Conservation (phyloP, 2,329 filamentous ascomycete genomes). For the Exophiala sp. region DNA sequence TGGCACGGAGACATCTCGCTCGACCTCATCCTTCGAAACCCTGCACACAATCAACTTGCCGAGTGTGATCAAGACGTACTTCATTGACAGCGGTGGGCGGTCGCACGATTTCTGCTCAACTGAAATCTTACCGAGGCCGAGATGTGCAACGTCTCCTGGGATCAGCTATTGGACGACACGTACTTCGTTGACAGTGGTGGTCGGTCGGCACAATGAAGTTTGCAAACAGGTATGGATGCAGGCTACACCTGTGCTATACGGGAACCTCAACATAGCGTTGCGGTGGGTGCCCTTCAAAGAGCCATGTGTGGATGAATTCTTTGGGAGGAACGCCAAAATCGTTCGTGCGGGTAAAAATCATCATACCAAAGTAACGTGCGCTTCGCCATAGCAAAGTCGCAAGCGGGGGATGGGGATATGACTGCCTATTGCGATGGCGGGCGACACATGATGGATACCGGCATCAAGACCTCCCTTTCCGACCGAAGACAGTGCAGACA, state of each 20-base stretch:
- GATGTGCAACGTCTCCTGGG: background rate
- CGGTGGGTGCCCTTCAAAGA: slow-evolving; percentile 2
- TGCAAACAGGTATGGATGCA: slow-evolving; percentile 15
- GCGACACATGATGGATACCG: too few relatives aligned
- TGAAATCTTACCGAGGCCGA: background rate
- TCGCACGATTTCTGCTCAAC: background rate
- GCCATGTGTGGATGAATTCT: slow-evolving; percentile 3
- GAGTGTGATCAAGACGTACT: too few relatives aligned
- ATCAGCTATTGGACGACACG: slow-evolving; percentile 2
- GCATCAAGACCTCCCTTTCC: background rate
- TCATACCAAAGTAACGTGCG: background rate
- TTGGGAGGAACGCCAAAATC: slow-evolving; percentile 5
- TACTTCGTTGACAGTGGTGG: slow-evolving; percentile 11
- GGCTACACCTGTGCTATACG: slow-evolving; percentile 10
- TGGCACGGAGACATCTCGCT: too few relatives aligned
- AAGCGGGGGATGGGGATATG: too few relatives aligned
- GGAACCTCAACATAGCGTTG: slow-evolving; percentile 11
- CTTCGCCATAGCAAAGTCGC: background rate
- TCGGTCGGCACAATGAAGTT: slow-evolving; percentile 13
- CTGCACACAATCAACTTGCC: too few relatives aligned
- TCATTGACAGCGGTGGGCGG: too few relatives aligned
- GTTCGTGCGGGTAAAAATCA: slow-evolving; percentile 6
- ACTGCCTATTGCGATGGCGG: too few relatives aligned
- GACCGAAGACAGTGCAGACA: background rate
- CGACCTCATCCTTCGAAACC: too few relatives aligned